These are phyloP conservation scores for Crucihimalaya himalaica DNA, from an alignment of 345 rosid genomes.

Conservation along the genomic window DNA sequence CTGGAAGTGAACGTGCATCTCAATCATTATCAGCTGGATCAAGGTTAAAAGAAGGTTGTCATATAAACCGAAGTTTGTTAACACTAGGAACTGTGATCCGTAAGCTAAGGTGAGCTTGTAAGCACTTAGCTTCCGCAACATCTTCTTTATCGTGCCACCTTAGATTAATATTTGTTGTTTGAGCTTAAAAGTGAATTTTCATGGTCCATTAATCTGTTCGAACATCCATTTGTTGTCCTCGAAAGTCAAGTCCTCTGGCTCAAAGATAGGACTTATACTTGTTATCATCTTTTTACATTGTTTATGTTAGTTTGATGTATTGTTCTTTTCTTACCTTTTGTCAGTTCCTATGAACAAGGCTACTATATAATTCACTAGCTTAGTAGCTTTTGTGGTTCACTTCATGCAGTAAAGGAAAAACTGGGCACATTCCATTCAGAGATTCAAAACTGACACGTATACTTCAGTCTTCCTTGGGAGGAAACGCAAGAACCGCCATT, in stretches of 20 bases:
- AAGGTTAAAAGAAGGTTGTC: slow-evolving; percentile 93
- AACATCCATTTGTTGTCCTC: background rate
- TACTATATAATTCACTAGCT: background rate
- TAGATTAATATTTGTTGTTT: background rate
- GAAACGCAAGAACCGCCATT: slow-evolving; percentile 87
- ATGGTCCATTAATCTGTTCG: background rate
- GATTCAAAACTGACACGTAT: slow-evolving; percentile 94
- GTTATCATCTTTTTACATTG: slow-evolving; percentile 1
- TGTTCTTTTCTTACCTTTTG: slow-evolving; percentile 1
- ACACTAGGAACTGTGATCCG: slow-evolving; percentile 93
- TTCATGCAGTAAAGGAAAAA: slow-evolving; percentile 87
- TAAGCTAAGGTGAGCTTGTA: slow-evolving; percentile 67
- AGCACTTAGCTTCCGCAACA: background rate
- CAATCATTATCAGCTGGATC: slow-evolving; percentile 80
- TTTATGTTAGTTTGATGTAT: slow-evolving; percentile 4
- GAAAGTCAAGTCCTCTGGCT: slow-evolving; percentile 4
- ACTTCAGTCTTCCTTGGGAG: slow-evolving; percentile 85
- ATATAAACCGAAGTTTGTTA: slow-evolving; percentile 84
- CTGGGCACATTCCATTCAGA: slow-evolving; percentile 85
- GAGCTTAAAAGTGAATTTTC: background rate
- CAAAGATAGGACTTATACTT: background rate
- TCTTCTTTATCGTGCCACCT: background rate
- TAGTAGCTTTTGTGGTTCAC: slow-evolving; percentile 20
- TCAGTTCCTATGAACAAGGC: background rate
- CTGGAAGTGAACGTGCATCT: slow-evolving; percentile 97